phyloP scores from a whole-genome alignment of 2,329 filamentous ascomycete species.

The Endocalyx cinctus region DNA sequence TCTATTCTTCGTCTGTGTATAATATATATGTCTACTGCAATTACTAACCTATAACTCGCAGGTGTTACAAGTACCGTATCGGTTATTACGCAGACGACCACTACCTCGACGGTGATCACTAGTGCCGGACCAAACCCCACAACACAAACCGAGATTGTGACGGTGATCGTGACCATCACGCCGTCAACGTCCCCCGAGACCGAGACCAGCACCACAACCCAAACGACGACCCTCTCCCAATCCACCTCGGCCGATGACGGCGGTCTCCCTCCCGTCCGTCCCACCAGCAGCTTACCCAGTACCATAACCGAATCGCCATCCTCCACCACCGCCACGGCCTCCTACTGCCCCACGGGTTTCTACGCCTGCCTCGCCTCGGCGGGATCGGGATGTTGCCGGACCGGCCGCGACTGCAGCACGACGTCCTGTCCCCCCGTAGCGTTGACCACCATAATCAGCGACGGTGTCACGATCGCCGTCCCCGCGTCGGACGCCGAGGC shows the following conservation, averaged over 20 bases:
- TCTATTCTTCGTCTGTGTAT: neutral
- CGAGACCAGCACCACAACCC: slow-evolving; percentile 29
- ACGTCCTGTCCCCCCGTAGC: slow-evolving; percentile 66
- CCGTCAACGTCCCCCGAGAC: slow-evolving; percentile 24
- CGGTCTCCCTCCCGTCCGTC: slow-evolving; percentile 28
- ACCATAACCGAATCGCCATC: slow-evolving; percentile 28
- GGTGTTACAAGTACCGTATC: slow-evolving; percentile 30
- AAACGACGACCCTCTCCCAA: slow-evolving; percentile 29
- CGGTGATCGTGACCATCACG: slow-evolving; percentile 38
- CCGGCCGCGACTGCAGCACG: slow-evolving; percentile 77
- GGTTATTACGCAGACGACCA: slow-evolving; percentile 34
- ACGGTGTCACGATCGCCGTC: slow-evolving; percentile 68
- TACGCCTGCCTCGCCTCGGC: slow-evolving; percentile 85
- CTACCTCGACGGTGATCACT: slow-evolving; percentile 32
- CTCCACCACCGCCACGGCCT: slow-evolving; percentile 14
- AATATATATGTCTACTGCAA: slow-evolving; percentile 2
- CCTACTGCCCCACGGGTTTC: slow-evolving; percentile 78
- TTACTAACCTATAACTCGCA: slow-evolving; percentile 13
- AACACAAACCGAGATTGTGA: slow-evolving; percentile 27
- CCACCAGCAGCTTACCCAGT: slow-evolving; percentile 31
- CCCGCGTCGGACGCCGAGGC: slow-evolving; percentile 43
- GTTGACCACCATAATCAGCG: slow-evolving; percentile 61
- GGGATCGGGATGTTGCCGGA: slow-evolving; percentile 81
- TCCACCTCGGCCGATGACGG: slow-evolving; percentile 22
- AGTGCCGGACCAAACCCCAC: no score